Base-by-base conservation (phyloP, 2,329 filamentous ascomycete genomes). In the Dothidotthia symphoricarpi region DNA sequence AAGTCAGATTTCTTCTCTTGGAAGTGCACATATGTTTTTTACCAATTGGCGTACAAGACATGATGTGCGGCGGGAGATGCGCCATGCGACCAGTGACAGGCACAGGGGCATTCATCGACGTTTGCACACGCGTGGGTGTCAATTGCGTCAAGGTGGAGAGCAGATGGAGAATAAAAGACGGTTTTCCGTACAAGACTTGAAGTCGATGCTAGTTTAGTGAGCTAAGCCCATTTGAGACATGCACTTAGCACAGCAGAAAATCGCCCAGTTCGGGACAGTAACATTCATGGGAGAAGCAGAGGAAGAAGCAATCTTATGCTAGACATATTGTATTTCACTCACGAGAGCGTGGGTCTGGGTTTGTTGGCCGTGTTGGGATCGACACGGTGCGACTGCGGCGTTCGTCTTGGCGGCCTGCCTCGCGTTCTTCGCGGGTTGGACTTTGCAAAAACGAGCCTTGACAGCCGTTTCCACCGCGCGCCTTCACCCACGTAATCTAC, bases 61-160 rank as follows among this genome's bases (percentile, higher is more conserved):
- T 41, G 48, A 43, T 32, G 33, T 30, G 41, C 37, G 34, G 31
- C 46, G 39, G 34, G 49, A 43, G 36, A 50, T 42, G 50, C 57
- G 49, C 43, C 46, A 45, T 25, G 48, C 51, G 45, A 47, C 53
- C 56, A 63, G 57, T 49, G 34, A 51, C 38, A 52, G 41, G 45
- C 49, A 43, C 38, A 56, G 55, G 61, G 56, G 62, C 63, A 67
- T 67, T 67, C 63, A 67, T 66, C 49, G 59, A 63, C 50, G 45
- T 32, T 34, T 33, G 36, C 24, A 36, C 39, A 45, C 42, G 42
- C 37, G 41, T 34, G 38, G 37, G 39, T 13, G 42, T 34, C 47
- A 49, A 48, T 45, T 48, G 47, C 47, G 39, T 39, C 30, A 26
- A 25, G 31, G 32, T 17, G 39, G 27, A 35, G 31, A 38, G 30